phyloP scores from a whole-genome alignment of 2,329 filamentous ascomycete species.

The Talaromyces pinophilus region DNA sequence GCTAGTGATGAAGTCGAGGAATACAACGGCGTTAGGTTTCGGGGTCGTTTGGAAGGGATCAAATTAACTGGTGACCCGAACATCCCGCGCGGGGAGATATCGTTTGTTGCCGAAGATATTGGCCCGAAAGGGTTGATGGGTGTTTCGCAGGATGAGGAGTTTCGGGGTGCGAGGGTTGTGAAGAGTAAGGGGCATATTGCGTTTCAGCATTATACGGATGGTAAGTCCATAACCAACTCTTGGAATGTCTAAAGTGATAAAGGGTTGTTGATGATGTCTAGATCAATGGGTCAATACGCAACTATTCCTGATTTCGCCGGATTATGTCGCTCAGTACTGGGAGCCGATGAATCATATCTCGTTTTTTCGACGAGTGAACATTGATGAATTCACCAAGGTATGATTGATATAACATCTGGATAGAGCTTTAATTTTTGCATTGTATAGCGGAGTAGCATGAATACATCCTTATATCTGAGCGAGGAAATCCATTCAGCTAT shows the following conservation, averaged over 20 bases:
- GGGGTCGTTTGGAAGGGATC: slow-evolving; percentile 74
- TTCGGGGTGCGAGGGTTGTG: slow-evolving; percentile 73
- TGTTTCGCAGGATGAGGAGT: slow-evolving; percentile 65
- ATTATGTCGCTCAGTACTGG: slow-evolving; percentile 83
- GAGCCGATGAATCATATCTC: slow-evolving; percentile 53
- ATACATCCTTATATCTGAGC: neutral
- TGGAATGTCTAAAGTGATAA: neutral
- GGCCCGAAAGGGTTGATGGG: slow-evolving; percentile 65
- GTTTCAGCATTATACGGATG: slow-evolving; percentile 66
- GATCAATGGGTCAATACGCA: slow-evolving; percentile 74
- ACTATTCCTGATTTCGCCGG: slow-evolving; percentile 74
- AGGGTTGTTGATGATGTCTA: slow-evolving; percentile 37
- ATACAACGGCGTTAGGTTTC: slow-evolving; percentile 54
- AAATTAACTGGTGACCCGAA: slow-evolving; percentile 93
- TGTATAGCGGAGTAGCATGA: neutral
- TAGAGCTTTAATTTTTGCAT: neutral
- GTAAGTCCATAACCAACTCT: slow-evolving; percentile 53
- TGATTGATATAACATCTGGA: slow-evolving; percentile 23
- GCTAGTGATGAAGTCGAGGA: slow-evolving; percentile 22
- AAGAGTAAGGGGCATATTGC: slow-evolving; percentile 77
- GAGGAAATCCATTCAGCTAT: neutral
- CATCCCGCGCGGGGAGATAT: slow-evolving; percentile 80
- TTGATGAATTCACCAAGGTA: slow-evolving; percentile 40
- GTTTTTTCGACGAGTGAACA: slow-evolving; percentile 47
- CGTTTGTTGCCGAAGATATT: slow-evolving; percentile 78